These are phyloP conservation scores for Cenchrus purpureus DNA, from an alignment of 176 grass and related monocot species.

Conservation along the genomic window DNA sequence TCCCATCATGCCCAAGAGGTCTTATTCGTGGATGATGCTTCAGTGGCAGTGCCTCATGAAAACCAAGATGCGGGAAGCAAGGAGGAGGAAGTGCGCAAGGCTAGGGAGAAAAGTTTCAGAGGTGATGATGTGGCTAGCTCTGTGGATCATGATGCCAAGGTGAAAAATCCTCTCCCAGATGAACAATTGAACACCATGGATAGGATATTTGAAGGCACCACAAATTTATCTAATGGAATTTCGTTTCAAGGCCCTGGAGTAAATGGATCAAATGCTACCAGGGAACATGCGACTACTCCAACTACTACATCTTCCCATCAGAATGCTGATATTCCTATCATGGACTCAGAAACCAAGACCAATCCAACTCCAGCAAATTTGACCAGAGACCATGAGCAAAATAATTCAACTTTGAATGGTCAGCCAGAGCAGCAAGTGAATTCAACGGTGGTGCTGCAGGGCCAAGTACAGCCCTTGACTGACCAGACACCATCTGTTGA, in stretches of 20 bases:
- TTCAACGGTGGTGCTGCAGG: conserved; percentile 28
- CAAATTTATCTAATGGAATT: conserved; percentile 53
- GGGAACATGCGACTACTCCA: neutral
- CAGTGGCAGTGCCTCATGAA: conserved; percentile 57
- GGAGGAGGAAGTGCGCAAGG: conserved; percentile 64
- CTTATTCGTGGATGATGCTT: conserved; percentile 63
- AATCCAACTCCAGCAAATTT: conserved; percentile 30
- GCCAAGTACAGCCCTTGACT: conserved; percentile 40
- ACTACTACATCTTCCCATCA: conserved; percentile 28
- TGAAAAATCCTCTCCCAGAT: conserved; percentile 63
- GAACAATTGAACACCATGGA: conserved; percentile 71
- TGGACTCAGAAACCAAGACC: conserved; percentile 24
- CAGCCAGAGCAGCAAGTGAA: conserved; percentile 41
- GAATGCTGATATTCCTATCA: conserved; percentile 10
- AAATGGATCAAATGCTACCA: conserved; percentile 31
- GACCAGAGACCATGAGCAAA: conserved; percentile 21
- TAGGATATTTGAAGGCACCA: conserved; percentile 54
- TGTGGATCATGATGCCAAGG: conserved; percentile 64
- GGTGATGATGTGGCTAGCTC: conserved; percentile 66
- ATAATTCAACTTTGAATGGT: conserved; percentile 50
- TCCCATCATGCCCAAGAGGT: conserved; percentile 50
- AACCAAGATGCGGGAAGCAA: conserved; percentile 38
- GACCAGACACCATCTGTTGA: conserved; percentile 29
- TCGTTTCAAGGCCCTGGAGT: conserved; percentile 15
- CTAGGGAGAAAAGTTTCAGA: conserved; percentile 72